These are phyloP conservation scores for Blastobotrys persicus DNA, from an alignment of 1,139 yeast genomes.

Conservation along the genomic window DNA sequence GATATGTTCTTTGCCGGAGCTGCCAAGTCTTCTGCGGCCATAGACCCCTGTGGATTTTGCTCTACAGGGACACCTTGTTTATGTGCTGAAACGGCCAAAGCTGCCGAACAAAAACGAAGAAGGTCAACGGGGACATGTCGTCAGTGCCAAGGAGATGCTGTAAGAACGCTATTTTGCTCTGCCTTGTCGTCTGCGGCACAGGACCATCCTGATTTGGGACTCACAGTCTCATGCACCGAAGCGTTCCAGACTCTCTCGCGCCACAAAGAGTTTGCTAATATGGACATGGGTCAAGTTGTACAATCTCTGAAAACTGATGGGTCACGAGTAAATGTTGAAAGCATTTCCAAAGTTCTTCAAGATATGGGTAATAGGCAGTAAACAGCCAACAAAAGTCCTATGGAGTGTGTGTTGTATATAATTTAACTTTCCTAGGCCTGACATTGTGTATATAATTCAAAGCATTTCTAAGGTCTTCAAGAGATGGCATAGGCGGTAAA, in stretches of 20 bases:
- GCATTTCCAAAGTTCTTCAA: slow-evolving; percentile 68
- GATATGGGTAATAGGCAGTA: slow-evolving; percentile 56
- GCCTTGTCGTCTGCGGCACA: slow-evolving; percentile 46
- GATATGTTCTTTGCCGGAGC: slow-evolving; percentile 1
- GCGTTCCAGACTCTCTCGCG: slow-evolving; percentile 77
- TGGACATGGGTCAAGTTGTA: slow-evolving; percentile 67
- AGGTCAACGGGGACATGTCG: slow-evolving; percentile 64
- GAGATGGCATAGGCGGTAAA: slow-evolving; percentile 53
- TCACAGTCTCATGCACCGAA: slow-evolving; percentile 76
- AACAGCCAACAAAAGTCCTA: too few species aligned
- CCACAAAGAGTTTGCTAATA: slow-evolving; percentile 65
- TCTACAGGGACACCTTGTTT: slow-evolving; percentile 88
- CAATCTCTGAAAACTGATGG: slow-evolving; percentile 71
- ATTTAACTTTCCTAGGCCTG: not conserved
- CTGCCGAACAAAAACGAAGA: not conserved
- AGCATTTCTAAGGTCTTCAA: slow-evolving; percentile 49
- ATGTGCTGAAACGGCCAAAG: slow-evolving; percentile 66
- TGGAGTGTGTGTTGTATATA: not conserved
- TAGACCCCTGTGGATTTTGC: slow-evolving; percentile 73
- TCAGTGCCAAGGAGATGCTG: slow-evolving; percentile 75
- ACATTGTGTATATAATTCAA: not conserved
- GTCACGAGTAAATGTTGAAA: slow-evolving; percentile 72
- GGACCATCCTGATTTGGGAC: slow-evolving; percentile 4
- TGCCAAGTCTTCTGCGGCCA: slow-evolving; percentile 4
- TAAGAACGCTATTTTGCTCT: slow-evolving; percentile 79